phyloP scores from a whole-genome alignment of 805 yeast genomes.

The Pichia sporocuriosa region DNA sequence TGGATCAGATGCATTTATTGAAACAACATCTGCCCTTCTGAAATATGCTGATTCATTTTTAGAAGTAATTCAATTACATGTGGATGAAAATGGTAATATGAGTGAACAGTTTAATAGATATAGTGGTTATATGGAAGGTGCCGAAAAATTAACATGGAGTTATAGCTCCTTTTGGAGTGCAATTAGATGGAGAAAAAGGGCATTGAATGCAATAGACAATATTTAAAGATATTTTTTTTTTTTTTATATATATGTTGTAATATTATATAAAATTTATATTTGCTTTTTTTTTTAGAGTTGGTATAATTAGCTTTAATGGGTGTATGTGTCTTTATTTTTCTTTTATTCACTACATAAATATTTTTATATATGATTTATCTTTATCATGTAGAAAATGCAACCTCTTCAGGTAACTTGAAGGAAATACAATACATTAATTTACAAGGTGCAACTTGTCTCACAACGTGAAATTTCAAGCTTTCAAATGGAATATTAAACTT shows the following conservation, averaged over 20 bases:
- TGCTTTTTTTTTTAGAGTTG: not conserved
- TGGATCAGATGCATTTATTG: constrained; percentile 39
- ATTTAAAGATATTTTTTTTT: not conserved
- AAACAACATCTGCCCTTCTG: constrained; percentile 40
- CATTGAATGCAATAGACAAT: constrained; percentile 17
- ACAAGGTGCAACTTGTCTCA: constrained; percentile 92
- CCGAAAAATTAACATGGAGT: constrained; percentile 84
- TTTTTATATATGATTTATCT: too few species aligned
- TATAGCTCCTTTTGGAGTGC: constrained; percentile 73
- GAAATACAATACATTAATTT: constrained; percentile 92
- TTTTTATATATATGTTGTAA: too few species aligned
- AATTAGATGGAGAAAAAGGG: constrained; percentile 52
- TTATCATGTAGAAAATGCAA: constrained; percentile 41
- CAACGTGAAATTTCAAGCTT: constrained; percentile 63
- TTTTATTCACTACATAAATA: too few species aligned
- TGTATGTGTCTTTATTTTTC: not conserved
- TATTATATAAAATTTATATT: not conserved
- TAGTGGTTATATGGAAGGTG: constrained; percentile 85
- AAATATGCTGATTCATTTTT: constrained; percentile 63
- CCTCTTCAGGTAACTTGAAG: constrained; percentile 62
- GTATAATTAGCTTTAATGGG: not conserved
- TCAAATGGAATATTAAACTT: constrained; percentile 42
- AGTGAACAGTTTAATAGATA: constrained; percentile 83
- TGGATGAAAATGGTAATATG: constrained; percentile 62
- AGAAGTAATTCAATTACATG: constrained; percentile 51